phyloP scores from a whole-genome alignment of 2,329 filamentous ascomycete genomes.

The Eutypa lata region DNA sequence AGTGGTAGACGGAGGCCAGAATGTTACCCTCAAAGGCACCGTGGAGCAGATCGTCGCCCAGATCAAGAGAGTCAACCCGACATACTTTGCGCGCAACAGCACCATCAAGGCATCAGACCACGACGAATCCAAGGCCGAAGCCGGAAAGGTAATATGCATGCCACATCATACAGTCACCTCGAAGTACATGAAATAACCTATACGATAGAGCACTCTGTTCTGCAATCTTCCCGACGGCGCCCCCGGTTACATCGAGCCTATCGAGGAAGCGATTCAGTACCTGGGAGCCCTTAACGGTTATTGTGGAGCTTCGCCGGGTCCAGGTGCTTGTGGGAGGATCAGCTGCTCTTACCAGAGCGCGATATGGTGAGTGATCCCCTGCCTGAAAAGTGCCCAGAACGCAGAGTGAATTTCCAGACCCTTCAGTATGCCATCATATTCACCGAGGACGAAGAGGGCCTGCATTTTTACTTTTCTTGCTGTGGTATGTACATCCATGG shows the following conservation, averaged over 20 bases:
- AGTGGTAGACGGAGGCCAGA: not conserved
- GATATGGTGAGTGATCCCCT: not conserved
- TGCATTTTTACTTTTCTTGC: too few relatives aligned
- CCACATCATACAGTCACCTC: too few relatives aligned
- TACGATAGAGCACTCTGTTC: not conserved
- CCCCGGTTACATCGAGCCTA: not conserved
- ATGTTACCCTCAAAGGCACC: not conserved
- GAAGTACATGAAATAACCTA: too few relatives aligned
- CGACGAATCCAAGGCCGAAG: not conserved
- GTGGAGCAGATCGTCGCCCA: not conserved
- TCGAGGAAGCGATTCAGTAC: not conserved
- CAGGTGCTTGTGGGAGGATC: not conserved
- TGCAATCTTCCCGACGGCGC: not conserved
- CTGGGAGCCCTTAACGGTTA: not conserved
- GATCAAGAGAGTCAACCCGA: not conserved
- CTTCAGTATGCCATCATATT: too few relatives aligned
- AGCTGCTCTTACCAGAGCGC: constrained; percentile 1
- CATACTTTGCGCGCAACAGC: not conserved
- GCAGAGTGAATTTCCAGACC: too few relatives aligned
- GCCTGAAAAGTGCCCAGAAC: not conserved
- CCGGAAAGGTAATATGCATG: too few relatives aligned
- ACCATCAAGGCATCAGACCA: not conserved
- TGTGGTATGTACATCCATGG: too few relatives aligned
- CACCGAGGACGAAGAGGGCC: too few relatives aligned
- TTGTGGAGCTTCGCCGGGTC: not conserved